Evolutionary conservation across 306 rosid genomes (phyloP), one percentile per base, ranked within the genome.

Genomic region (Quercus rubra): DNA sequence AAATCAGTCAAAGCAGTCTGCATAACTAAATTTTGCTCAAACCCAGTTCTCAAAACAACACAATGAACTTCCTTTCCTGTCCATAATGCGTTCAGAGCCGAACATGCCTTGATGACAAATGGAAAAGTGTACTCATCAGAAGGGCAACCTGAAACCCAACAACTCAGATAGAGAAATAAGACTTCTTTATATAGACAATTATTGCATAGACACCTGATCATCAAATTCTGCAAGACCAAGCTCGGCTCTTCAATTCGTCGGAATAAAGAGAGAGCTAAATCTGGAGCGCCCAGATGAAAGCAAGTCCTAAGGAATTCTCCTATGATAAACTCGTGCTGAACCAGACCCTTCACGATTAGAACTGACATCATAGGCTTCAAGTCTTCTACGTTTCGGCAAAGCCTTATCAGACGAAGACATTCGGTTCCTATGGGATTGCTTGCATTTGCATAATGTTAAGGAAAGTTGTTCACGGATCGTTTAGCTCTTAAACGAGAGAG

Each of bases 121-220:
- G 85, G 88, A 78, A 78, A 78, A 28, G 85, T 81, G 77, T 62
- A 81, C 10, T 74, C 74, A 56, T 78, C 78, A 35, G 77, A 84
- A n/a, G 87, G 73, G 52, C 82, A 84, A 63, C 76, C 81, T 6
- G 51, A 76, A 58, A 49, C 58, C 77, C 69, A 27, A 52, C 82
- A 84, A 21, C 18, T 41, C 46, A 13, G 35, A 59, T 55, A 80
- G 61, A 71, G 19, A 46, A 13, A 18, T 14, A 85, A 15, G 52
- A 85, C 58, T 17, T 81, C 81, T 73, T 78, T 62, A 68, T 78
- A 78, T 33, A 81, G 64, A 23, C 85, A 73, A 38, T 49, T 25
- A 18, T 78, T 38, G 59, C 88, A 70, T 28, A 85, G 83, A 35
- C 52, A 41, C 74, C 85, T 78, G 71, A 78, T 71, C 55, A 81